Conservation (phyloP, 106 monocot genomes). For the Ottelia alismoides region DNA sequence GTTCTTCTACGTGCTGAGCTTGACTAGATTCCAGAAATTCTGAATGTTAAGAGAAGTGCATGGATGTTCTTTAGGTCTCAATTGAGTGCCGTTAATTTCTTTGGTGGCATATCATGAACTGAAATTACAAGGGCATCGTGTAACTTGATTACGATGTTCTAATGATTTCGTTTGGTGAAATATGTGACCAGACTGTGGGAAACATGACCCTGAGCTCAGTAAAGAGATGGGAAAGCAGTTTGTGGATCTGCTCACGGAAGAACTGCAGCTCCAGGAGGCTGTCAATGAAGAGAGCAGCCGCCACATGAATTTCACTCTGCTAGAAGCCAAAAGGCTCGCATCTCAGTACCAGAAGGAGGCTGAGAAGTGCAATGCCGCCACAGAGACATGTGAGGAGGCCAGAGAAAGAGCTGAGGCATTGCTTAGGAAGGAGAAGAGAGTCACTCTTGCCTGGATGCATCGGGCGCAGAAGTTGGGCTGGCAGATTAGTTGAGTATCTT, state of each 20-base stretch:
- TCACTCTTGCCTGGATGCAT: slow-evolving; percentile 50
- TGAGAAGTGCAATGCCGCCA: slow-evolving; percentile 84
- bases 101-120: too few relatives aligned
- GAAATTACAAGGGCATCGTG: too few relatives aligned
- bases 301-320: slow-evolving; percentile 65
- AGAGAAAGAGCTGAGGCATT: slow-evolving; percentile 50
- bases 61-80: too few relatives aligned
- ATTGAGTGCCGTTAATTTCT: too few relatives aligned
- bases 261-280: slow-evolving; percentile 45
- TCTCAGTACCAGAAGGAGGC: slow-evolving; percentile 79
- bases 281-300: slow-evolving; percentile 50
- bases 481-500: too few relatives aligned
- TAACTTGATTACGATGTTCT: too few relatives aligned
- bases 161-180: too few relatives aligned
- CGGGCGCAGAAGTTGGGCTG: slow-evolving; percentile 67
- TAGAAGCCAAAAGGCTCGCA: slow-evolving; percentile 60
- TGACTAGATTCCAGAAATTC: not conserved
- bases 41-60: not conserved
- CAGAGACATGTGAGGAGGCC: slow-evolving; percentile 80
- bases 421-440: slow-evolving; percentile 53
- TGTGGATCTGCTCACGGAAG: slow-evolving; percentile 76
- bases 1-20: not conserved
- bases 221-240: slow-evolving; percentile 78
- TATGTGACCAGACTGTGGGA: slow-evolving; percentile 65
- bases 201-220: slow-evolving; percentile 61